These are phyloP conservation scores for Lepidopterella palustris DNA, from an alignment of 495 filamentous ascomycete genomes.

Conservation along the genomic window DNA sequence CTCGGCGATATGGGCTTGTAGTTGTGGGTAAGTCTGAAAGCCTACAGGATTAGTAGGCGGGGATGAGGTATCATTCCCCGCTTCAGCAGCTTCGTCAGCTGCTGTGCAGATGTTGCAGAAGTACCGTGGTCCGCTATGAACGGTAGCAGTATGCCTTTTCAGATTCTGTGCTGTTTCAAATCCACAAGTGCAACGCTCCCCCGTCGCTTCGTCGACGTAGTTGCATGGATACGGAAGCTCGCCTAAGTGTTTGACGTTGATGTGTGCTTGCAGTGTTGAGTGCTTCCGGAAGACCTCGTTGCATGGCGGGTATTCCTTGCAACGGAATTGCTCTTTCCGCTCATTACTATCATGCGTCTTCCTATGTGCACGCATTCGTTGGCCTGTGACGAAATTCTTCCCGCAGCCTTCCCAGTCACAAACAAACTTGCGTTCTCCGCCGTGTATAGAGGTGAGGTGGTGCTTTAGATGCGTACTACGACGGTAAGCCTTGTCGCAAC, in stretches of 20 bases:
- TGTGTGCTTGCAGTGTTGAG: conserved; percentile 76
- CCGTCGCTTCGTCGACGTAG: conserved; percentile 49
- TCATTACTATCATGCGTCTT: conserved; percentile 41
- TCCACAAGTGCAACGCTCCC: conserved; percentile 54
- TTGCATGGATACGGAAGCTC: conserved; percentile 61
- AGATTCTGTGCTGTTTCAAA: conserved; percentile 67
- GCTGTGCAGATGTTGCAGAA: conserved; percentile 62
- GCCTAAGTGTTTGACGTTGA: conserved; percentile 63
- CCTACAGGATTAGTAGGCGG: conserved; percentile 37
- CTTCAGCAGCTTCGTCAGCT: conserved; percentile 20
- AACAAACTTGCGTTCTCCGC: conserved; percentile 55
- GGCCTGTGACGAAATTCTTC: conserved; percentile 72
- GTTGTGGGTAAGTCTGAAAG: conserved; percentile 63
- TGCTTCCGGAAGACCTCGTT: conserved; percentile 79
- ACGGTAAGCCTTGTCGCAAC: conserved; percentile 74
- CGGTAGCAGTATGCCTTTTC: conserved; percentile 59
- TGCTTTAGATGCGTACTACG: conserved; percentile 74
- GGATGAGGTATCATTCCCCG: conserved; percentile 7
- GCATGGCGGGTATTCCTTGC: conserved; percentile 68
- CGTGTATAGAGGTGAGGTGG: conserved; percentile 78
- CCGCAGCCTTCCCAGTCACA: conserved; percentile 67
- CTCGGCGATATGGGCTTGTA: conserved; percentile 64
- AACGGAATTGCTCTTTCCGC: conserved; percentile 38
- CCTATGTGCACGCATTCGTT: conserved; percentile 51
- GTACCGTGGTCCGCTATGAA: conserved; percentile 63